A percentile compares a stretch with the other conserved stretches of the same genome.
Conservation (phyloP, 1,284 basidiomycete genomes). For the Sphagnurus paluster region DNA sequence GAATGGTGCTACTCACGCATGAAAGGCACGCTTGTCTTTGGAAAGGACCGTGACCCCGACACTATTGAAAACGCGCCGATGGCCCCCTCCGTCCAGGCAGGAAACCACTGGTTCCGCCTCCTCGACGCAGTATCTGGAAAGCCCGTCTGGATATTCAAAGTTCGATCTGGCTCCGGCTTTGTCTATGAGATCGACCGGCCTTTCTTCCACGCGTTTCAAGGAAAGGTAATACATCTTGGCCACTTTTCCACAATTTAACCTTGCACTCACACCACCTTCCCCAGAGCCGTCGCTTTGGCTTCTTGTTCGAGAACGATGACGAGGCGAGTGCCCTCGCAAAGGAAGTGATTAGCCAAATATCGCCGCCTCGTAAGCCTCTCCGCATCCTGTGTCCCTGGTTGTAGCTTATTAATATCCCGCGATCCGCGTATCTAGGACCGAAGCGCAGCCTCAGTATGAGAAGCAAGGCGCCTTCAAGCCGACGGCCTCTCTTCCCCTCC, state of each 20-base stretch:
- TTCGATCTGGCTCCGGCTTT: constrained; percentile 78
- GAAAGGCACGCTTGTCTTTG: constrained; percentile 73
- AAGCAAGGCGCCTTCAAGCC: constrained; percentile 14
- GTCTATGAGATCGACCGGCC: constrained; percentile 86
- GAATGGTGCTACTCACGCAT: constrained; percentile 76
- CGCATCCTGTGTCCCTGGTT: constrained; percentile 11
- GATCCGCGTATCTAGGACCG: too few relatives aligned
- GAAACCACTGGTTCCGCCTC: constrained; percentile 61
- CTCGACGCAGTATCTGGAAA: constrained; percentile 72
- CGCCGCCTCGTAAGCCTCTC: constrained; percentile 28
- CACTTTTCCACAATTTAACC: not conserved
- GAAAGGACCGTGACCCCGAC: constrained; percentile 46
- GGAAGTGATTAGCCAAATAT: constrained; percentile 49
- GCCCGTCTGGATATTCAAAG: constrained; percentile 87
- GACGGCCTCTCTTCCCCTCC: constrained; percentile 40
- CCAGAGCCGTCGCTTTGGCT: constrained; percentile 79
- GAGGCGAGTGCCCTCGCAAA: constrained; percentile 58
- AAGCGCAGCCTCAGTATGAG: constrained; percentile 22
- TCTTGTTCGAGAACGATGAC: constrained; percentile 66
- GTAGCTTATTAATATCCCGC: constrained; percentile 2
- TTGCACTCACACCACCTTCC: constrained; percentile 9
- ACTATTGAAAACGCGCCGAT: constrained; percentile 13
- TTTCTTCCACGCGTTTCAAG: constrained; percentile 90
- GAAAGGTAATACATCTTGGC: constrained; percentile 56
- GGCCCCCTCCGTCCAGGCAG: constrained; percentile 15